phyloP scores from a whole-genome alignment of 441 rosid genomes.

The Adansonia rubrostipa region DNA sequence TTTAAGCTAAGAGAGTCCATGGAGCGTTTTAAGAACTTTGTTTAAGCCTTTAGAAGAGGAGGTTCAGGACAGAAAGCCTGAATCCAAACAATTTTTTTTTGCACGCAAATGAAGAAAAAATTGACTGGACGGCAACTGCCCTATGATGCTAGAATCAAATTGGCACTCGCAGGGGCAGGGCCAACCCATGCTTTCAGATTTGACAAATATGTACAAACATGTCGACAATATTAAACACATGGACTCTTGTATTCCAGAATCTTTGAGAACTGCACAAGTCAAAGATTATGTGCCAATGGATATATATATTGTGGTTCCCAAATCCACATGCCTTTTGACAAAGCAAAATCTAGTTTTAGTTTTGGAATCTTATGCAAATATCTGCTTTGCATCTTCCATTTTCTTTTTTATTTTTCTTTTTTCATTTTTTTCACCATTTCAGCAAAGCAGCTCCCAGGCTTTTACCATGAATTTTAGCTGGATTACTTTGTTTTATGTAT shows the following conservation, averaged over 20 bases:
- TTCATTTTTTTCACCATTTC: too few species aligned
- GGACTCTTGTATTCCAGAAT: slow-evolving; percentile 13
- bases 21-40: background rate
- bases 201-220: background rate
- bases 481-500: background rate
- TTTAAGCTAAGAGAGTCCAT: slow-evolving; percentile 1
- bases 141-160: slow-evolving; percentile 9
- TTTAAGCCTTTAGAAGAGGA: background rate
- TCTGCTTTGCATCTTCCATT: slow-evolving; percentile 7
- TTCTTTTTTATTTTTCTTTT: too few species aligned
- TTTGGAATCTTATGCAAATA: background rate
- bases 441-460: background rate
- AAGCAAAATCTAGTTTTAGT: slow-evolving; percentile 1
- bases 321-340: slow-evolving; percentile 4
- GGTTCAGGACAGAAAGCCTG: background rate
- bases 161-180: background rate
- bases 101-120: background rate
- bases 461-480: background rate
- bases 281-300: slow-evolving; percentile 13
- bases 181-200: background rate
- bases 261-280: slow-evolving; percentile 8
- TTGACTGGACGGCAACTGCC: slow-evolving; percentile 12
- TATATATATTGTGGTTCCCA: background rate
- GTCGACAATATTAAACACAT: slow-evolving; percentile 11
- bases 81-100: background rate